A percentile compares a stretch with the other conserved stretches of the same genome.
phyloP scores from a whole-genome alignment of 768 basidiomycete genomes.

The Dentipellis sp. region DNA sequence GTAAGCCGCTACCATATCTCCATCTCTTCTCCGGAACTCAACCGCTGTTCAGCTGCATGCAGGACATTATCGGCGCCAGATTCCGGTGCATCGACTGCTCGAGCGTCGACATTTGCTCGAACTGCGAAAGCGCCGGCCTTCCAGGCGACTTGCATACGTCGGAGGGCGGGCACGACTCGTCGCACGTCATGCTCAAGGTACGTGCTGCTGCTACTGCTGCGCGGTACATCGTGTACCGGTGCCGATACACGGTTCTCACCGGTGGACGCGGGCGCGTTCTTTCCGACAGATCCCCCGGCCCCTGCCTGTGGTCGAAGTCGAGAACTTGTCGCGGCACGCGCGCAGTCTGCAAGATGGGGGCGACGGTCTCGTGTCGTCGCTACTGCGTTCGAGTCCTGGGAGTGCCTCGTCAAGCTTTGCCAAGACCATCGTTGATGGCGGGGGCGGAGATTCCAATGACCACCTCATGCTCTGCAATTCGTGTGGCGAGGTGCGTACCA shows the following conservation, averaged over 20 bases:
- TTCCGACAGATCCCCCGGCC: conserved; percentile 72
- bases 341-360: conserved; percentile 5
- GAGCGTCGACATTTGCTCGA: conserved; percentile 69
- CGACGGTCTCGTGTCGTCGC: not conserved
- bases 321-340: conserved; percentile 31
- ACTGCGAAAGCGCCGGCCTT: conserved; percentile 80
- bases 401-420: conserved; percentile 7
- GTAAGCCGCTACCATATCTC: conserved; percentile 3
- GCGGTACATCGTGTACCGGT: conserved; percentile 2
- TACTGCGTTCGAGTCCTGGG: conserved; percentile 11
- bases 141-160: conserved; percentile 74
- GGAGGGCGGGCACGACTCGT: conserved; percentile 71
- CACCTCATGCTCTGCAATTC: conserved; percentile 12
- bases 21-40: not conserved
- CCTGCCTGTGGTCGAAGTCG: conserved; percentile 61
- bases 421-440: conserved; percentile 3
- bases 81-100: conserved; percentile 87
- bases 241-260: not conserved
- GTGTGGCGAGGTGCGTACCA: conserved; percentile 4
- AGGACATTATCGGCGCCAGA: conserved; percentile 85
- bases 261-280: not conserved
- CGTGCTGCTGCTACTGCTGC: not conserved
- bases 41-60: conserved; percentile 53
- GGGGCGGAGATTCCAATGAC: not conserved
- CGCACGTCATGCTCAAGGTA: conserved; percentile 94